Evolutionary conservation across 495 filamentous ascomycete species (phyloP), one percentile per base, ranked within the genome.

Genomic region (Letharia lupina): DNA sequence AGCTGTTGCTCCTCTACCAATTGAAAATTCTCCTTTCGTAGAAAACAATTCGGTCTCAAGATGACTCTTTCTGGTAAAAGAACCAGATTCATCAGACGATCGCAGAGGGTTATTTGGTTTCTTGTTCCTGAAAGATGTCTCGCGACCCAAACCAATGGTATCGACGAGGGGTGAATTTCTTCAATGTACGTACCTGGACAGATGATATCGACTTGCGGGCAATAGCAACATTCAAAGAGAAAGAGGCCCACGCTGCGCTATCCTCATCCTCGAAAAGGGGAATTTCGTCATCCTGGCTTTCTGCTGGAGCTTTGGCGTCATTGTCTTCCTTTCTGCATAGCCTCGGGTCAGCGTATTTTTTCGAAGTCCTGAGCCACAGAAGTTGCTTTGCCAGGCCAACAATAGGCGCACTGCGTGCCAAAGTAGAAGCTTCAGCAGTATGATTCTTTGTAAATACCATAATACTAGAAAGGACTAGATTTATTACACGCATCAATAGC

Each of bases 161-260:
- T 57, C 7, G 16, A 10, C 3, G 20, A 35, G 33, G 33, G 33
- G 39, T 8, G 7, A 57, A 20, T 0, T 23, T 16, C 13, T 37
- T 5, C 0, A 57, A 20, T 37, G 33, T 57, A 37, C 54, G 33
- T 37, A 57, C 54, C 31, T 33, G 84, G 13, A 82, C 72, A 0
- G 83, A 75, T 23, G 83, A 80, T 60, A 91, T 77, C 16, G 80
- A 77, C 15, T 79, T 70, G 54, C 76, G 80, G 20, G 78, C 77
- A 9, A 65, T 74, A 56, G 84, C 83, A 60, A 91, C 82, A 66
- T 82, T 84, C 13, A 75, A 75, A 11, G 83, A 72, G 69, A 91
- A 85, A 35, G 75, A 77, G 13, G 78, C 76, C 88, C 87, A 91
- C 15, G 86, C 79, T 12, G 80, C 82, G 18, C 68, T 72, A n/a